Evolutionary conservation across 768 basidiomycete species (phyloP).

Genomic region (Gymnopilus dilepis): DNA sequence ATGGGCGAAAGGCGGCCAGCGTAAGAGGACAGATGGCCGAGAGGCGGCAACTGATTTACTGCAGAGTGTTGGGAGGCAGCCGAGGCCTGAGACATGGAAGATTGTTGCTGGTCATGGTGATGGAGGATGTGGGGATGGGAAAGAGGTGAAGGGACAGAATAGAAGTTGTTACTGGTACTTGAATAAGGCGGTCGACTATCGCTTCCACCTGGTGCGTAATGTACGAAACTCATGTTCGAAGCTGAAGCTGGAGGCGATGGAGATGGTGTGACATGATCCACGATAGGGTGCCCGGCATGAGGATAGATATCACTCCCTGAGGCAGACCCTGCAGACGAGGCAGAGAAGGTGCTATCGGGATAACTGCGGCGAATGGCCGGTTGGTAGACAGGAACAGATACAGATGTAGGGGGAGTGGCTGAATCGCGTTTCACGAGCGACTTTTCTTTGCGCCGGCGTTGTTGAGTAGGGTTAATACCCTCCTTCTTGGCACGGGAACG

Average conservation of each 20-base stretch:
- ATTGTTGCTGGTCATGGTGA: conserved; percentile 26
- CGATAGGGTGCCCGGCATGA: conserved; percentile 45
- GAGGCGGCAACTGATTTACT: conserved; percentile 39
- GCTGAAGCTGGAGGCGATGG: conserved; percentile 70
- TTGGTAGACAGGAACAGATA: conserved; percentile 46
- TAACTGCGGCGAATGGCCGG: conserved; percentile 52
- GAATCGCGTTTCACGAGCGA: conserved; percentile 46
- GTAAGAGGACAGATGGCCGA: conserved; percentile 40
- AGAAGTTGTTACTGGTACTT: conserved; percentile 43
- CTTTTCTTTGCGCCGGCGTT: conserved; percentile 74
- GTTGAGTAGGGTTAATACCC: conserved; percentile 54
- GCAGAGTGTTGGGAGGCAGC: conserved; percentile 30
- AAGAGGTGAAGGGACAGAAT: conserved; percentile 58
- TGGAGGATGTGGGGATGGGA: conserved; percentile 46
- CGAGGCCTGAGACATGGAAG: conserved; percentile 19
- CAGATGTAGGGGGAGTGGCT: conserved; percentile 41
- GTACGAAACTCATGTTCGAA: conserved; percentile 57
- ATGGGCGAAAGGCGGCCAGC: conserved; percentile 45
- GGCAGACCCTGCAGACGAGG: conserved; percentile 57
- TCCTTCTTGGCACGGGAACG: conserved; percentile 90
- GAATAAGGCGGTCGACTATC: conserved; percentile 40
- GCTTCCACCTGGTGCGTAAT: conserved; percentile 51
- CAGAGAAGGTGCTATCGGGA: conserved; percentile 48
- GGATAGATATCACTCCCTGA: conserved; percentile 63
- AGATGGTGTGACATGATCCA: conserved; percentile 54